phyloP scores from a whole-genome alignment of 352 stramenopile species.

The Pythium dissotocum region DNA sequence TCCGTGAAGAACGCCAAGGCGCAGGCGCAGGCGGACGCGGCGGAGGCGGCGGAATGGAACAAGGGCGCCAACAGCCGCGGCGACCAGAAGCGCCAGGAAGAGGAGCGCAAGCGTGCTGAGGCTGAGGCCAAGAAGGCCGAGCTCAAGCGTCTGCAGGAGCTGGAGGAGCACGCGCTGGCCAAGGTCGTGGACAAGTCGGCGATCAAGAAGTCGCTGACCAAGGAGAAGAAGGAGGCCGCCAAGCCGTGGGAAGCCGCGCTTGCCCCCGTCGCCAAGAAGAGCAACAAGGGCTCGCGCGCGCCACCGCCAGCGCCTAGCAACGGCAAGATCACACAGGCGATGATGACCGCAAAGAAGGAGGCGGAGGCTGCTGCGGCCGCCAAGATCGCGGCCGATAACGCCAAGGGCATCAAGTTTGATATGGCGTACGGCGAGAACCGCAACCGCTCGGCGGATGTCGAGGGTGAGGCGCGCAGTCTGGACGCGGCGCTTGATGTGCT shows the following conservation, averaged over 20 bases:
- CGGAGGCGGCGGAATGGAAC: slow-evolving; percentile 56
- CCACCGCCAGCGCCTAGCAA: slow-evolving; percentile 27
- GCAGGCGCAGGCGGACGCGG: slow-evolving; percentile 40
- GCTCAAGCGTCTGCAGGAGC: slow-evolving; percentile 63
- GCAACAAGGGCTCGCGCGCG: slow-evolving; percentile 51
- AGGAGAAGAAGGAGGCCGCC: slow-evolving; percentile 65
- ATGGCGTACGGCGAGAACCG: slow-evolving; percentile 53
- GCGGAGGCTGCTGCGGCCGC: slow-evolving; percentile 38
- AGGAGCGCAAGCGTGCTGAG: slow-evolving; percentile 61
- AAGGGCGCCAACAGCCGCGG: slow-evolving; percentile 53
- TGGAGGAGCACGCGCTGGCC: slow-evolving; percentile 57
- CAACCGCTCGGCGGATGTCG: slow-evolving; percentile 47
- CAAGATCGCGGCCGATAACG: slow-evolving; percentile 34
- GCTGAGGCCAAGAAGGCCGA: slow-evolving; percentile 73
- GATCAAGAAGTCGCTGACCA: slow-evolving; percentile 51
- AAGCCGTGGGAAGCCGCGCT: slow-evolving; percentile 76
- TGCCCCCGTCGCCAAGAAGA: slow-evolving; percentile 64
- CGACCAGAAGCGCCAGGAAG: slow-evolving; percentile 47
- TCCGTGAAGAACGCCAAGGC: slow-evolving; percentile 59
- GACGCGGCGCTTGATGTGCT: slow-evolving; percentile 68
- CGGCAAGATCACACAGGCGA: slow-evolving; percentile 57
- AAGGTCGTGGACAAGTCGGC: slow-evolving; percentile 57
- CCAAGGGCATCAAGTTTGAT: slow-evolving; percentile 74
- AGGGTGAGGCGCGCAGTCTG: slow-evolving; percentile 58
- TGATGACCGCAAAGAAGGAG: slow-evolving; percentile 49